Base-by-base conservation (phyloP, 2,329 filamentous ascomycete species). In the Aspergillus brunneoviolaceus region DNA sequence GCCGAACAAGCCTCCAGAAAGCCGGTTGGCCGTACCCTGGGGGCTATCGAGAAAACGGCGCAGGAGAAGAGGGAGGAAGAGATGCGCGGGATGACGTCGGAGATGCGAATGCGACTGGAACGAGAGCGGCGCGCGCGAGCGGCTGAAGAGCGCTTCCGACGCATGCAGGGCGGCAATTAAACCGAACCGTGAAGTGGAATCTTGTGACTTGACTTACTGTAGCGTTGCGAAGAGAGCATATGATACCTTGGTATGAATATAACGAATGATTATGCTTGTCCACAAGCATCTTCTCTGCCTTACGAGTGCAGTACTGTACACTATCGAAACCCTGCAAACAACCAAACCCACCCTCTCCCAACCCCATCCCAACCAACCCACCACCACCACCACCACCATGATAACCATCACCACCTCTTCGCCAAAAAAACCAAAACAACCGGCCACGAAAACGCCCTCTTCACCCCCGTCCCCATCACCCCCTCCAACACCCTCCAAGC, bases 91-190 rank as follows among this genome's bases (percentile, higher is more conserved):
- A 81, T 98, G 79, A 96, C 91, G 48, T 88, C 91, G 0, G 94
- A 98, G 78, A 93, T 95, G 85, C 86, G 87, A 73, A 85, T 88
- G 84, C 87, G 85, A 72, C 76, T 98, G 57, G 95, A 98, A 75
- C 82, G 95, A 67, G 95, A 99, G 78, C 83, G 92, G 68, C 88
- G 94, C 70, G 95, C 95, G 4, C 86, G 94, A 69, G 95, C 95
- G 9, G 94, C 93, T 0, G 95, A 98, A 77, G 93, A 94, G 79
- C 86, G 94, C 71, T 83, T 97, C 61, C 87, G 84, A 77, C 83
- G 84, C 69, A 81, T 92, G 84, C 84, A 86, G 68, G 78, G 69
- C 35, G 78, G 69, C 35, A 67, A 67, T 11, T 71, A 55, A 66
- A 56, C 29, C 25, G 19, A 19, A 1, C 19, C 19, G 19, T 19